phyloP scores from a whole-genome alignment of 441 rosid species.

The Rhodomyrtus psidioides region DNA sequence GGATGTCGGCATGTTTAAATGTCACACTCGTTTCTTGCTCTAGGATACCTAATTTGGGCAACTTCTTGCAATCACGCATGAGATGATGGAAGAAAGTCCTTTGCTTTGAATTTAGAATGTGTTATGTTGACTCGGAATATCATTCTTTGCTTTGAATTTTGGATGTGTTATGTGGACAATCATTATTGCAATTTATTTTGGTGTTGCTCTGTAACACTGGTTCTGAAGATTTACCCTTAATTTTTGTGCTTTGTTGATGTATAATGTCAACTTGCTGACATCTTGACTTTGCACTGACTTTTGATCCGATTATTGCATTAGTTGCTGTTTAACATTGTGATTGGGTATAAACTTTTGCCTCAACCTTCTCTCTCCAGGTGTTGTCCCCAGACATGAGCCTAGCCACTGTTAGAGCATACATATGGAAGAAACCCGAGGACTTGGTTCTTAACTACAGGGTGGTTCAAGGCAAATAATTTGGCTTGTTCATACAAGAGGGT shows the following conservation, averaged over 20 bases:
- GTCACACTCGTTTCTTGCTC: neutral
- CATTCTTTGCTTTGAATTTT: neutral
- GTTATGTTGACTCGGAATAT: neutral
- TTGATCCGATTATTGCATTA: neutral
- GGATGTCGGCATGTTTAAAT: neutral
- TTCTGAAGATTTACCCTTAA: neutral
- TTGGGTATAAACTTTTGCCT: neutral
- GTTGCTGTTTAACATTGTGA: neutral
- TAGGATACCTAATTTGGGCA: neutral
- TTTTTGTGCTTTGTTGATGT: neutral
- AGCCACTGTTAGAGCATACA: conserved; percentile 88
- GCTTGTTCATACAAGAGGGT: conserved; percentile 5
- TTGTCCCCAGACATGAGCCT: conserved; percentile 97
- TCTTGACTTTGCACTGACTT: neutral
- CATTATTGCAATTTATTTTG: neutral
- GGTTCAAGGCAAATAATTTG: conserved; percentile 62
- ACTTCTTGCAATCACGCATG: neutral
- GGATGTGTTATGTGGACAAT: neutral
- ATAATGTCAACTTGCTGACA: neutral
- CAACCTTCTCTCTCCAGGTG: conserved; percentile 41
- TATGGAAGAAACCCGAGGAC: conserved; percentile 99
- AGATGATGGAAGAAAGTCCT: neutral
- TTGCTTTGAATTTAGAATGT: neutral
- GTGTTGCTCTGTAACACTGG: neutral
- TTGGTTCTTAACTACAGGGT: conserved; percentile 86